phyloP scores from a whole-genome alignment of 306 rosid species.

The Vigna nakashimae region DNA sequence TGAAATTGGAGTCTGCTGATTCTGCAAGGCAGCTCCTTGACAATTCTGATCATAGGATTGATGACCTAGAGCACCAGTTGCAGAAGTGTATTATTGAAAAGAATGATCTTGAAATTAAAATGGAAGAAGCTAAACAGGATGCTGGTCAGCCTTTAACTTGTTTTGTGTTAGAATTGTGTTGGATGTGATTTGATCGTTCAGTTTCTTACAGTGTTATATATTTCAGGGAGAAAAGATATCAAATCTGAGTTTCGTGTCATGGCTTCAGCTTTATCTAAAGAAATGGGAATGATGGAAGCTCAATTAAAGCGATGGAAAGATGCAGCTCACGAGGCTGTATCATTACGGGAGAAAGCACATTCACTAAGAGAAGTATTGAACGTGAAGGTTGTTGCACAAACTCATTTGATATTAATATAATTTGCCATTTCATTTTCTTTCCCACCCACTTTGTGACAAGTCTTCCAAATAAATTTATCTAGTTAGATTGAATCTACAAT shows the following conservation, averaged over 20 bases:
- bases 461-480: conserved; percentile 32
- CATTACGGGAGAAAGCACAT: conserved; percentile 75
- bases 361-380: conserved; percentile 60
- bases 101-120: conserved; percentile 77
- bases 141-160: conserved; percentile 58
- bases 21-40: conserved; percentile 64
- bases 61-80: conserved; percentile 85
- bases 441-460: conserved; percentile 21
- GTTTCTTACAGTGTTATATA: conserved; percentile 47
- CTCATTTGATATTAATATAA: background rate
- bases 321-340: conserved; percentile 79
- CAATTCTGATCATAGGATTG: conserved; percentile 61
- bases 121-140: conserved; percentile 93
- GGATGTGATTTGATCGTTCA: conserved; percentile 41
- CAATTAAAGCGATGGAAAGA: conserved; percentile 92
- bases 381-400: conserved; percentile 63
- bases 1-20: conserved; percentile 74
- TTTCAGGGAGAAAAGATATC: conserved; percentile 91
- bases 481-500: conserved; percentile 36
- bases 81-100: conserved; percentile 71
- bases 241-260: conserved; percentile 90
- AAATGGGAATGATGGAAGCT: conserved; percentile 96
- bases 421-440: conserved; percentile 38
- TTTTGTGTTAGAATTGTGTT: conserved; percentile 40
- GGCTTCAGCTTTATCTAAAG: conserved; percentile 92